Evolutionary conservation across 305 asterid species (phyloP).

Genomic region (Ajuga reptans): DNA sequence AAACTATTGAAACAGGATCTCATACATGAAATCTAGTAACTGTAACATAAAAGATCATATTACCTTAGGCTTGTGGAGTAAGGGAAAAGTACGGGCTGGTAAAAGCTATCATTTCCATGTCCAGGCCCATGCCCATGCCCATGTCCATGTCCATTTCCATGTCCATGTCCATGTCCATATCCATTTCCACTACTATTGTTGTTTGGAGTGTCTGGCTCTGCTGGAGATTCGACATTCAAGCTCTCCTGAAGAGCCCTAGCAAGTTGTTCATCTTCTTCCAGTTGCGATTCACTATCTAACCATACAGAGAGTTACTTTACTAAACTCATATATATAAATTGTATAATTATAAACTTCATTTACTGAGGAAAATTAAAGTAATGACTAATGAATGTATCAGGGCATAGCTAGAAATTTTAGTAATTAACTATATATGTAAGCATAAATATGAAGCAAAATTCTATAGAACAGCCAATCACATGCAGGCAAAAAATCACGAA

Average conservation of each 20-base stretch:
- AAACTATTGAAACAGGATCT: neutral
- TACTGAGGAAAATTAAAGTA: neutral
- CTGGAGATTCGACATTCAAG: conserved; percentile 60
- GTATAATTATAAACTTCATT: neutral
- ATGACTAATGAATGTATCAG: neutral
- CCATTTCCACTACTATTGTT: conserved; percentile 29
- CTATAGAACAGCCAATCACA: neutral
- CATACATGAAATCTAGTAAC: neutral
- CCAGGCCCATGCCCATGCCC: conserved; percentile 31
- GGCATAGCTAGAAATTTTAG: neutral
- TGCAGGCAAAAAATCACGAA: neutral
- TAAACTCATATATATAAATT: conserved; percentile 9
- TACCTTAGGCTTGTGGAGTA: conserved; percentile 37
- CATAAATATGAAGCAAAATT: neutral
- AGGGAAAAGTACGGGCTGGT: conserved; percentile 36
- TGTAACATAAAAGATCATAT: neutral
- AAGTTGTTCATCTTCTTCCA: conserved; percentile 83
- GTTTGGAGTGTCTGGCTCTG: conserved; percentile 37
- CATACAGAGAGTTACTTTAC: conserved; percentile 16
- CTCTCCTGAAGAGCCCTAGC: conserved; percentile 88
- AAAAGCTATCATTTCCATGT: conserved; percentile 28
- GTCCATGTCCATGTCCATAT: conserved; percentile 22
- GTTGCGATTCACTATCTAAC: conserved; percentile 38
- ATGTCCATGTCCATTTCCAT: conserved; percentile 21
- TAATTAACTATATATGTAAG: neutral